Percentiles rank a stretch among this genome's conserved stretches.
These are phyloP conservation scores for Cladosporium sp. DNA, from an alignment of 2,329 filamentous ascomycete species.

Conservation along the genomic window DNA sequence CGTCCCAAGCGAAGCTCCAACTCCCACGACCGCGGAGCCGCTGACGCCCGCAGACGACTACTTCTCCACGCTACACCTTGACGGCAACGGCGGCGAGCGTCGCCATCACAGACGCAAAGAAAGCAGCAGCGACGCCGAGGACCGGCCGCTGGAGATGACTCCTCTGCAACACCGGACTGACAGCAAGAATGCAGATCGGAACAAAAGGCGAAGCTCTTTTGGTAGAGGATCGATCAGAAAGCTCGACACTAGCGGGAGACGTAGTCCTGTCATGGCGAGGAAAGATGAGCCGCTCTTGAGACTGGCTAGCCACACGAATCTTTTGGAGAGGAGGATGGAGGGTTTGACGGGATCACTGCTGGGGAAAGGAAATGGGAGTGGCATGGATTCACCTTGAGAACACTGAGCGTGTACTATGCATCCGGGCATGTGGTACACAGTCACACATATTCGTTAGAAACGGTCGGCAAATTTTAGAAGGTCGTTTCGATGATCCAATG, in stretches of 20 bases:
- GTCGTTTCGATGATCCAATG: no score
- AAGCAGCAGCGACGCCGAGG: conserved; percentile 65
- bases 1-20: conserved; percentile 21
- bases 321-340: conserved; percentile 47
- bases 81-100: neutral
- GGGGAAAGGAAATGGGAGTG: conserved; percentile 20
- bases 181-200: conserved; percentile 7
- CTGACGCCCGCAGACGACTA: conserved; percentile 21
- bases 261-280: conserved; percentile 28
- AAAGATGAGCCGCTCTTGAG: conserved; percentile 39
- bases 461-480: neutral
- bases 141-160: conserved; percentile 72
- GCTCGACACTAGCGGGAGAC: conserved; percentile 24
- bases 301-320: conserved; percentile 45
- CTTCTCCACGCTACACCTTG: conserved; percentile 18
- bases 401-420: no score
- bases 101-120: conserved; percentile 43
- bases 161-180: conserved; percentile 5
- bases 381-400: neutral
- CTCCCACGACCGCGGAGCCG: conserved; percentile 13
- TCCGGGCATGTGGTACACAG: no score
- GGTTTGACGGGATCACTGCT: conserved; percentile 40
- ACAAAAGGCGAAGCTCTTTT: conserved; percentile 20
- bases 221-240: conserved; percentile 22
- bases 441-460: no score